phyloP scores from a whole-genome alignment of 441 rosid genomes.

The Syzygium syzygioides region DNA sequence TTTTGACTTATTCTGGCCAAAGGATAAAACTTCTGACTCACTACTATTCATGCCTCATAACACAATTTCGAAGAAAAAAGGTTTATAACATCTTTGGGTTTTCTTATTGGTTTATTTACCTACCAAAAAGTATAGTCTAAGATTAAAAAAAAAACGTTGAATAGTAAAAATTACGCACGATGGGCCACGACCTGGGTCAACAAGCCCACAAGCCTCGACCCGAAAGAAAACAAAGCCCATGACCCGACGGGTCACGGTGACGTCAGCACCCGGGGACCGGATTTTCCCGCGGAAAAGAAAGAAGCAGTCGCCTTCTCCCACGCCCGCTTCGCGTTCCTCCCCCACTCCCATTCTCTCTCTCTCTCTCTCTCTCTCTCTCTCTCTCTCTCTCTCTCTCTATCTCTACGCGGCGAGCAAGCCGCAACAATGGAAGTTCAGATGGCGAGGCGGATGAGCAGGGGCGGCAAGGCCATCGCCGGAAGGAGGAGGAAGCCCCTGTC shows the following conservation, averaged over 20 bases:
- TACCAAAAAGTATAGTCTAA: neutral
- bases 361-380: neutral
- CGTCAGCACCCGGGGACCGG: neutral
- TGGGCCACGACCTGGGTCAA: neutral
- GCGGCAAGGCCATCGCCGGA: neutral
- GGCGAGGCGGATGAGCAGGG: neutral
- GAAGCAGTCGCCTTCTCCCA: neutral
- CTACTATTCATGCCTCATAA: neutral
- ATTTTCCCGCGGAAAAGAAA: neutral
- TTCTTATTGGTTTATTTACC: neutral
- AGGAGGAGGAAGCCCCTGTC: neutral
- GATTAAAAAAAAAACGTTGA: neutral
- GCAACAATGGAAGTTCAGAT: neutral
- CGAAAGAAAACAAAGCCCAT: neutral
- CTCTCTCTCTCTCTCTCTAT: neutral
- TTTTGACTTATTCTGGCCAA: neutral
- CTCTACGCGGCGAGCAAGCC: neutral
- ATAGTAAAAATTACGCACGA: neutral
- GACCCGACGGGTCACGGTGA: neutral
- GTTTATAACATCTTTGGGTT: neutral
- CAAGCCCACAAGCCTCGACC: neutral
- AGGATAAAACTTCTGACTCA: neutral
- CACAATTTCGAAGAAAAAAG: neutral
- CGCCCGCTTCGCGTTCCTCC: neutral
- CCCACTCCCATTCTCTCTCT: neutral